These are phyloP conservation scores for Colletotrichum tabaci DNA, from an alignment of 2,329 filamentous ascomycete species.

Conservation along the genomic window DNA sequence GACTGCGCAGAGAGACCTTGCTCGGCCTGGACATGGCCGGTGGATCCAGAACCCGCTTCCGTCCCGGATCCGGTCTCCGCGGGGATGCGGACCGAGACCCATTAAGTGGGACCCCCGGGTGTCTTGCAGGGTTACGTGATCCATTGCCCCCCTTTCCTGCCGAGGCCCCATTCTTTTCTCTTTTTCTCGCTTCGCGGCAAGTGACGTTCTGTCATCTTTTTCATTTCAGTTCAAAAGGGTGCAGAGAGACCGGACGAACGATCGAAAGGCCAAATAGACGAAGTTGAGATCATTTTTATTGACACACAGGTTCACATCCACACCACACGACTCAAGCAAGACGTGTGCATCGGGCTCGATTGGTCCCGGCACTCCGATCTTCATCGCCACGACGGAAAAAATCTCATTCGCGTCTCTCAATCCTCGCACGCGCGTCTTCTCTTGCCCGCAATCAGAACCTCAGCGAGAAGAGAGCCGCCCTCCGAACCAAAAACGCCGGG, in stretches of 20 bases:
- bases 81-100: slow-evolving; percentile 2
- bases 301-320: no score
- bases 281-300: background rate
- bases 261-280: background rate
- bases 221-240: slow-evolving; percentile 9
- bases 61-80: slow-evolving; percentile 12
- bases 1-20: background rate
- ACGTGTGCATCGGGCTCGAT: background rate
- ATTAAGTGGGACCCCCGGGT: background rate
- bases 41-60: background rate
- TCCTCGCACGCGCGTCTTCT: background rate
- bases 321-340: background rate
- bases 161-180: slow-evolving; percentile 5
- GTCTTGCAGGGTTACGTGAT: slow-evolving; percentile 19
- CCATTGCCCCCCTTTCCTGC: background rate
- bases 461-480: background rate
- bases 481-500: background rate
- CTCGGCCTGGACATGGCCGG: background rate
- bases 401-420: slow-evolving; percentile 11
- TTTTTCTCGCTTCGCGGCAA: slow-evolving; percentile 8
- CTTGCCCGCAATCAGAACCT: background rate
- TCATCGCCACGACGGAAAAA: slow-evolving; percentile 6
- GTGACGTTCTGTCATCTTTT: slow-evolving; percentile 9
- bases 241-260: slow-evolving; percentile 17
- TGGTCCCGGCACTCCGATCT: background rate